Conservation (phyloP, 495 filamentous ascomycete genomes). For the Baudoinia panamericana region DNA sequence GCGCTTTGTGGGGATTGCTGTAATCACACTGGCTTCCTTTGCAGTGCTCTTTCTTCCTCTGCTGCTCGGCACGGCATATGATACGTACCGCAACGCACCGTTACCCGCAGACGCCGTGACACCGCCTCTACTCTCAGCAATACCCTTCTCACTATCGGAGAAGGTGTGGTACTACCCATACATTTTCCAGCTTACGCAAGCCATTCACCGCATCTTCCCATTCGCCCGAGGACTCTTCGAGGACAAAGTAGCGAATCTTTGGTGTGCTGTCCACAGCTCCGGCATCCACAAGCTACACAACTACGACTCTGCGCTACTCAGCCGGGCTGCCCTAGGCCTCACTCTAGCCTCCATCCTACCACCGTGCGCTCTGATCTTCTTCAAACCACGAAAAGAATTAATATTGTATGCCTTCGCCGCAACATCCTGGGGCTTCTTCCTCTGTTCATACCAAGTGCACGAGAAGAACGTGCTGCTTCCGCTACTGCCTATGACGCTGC, state of each 20-base stretch:
- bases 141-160: slow-evolving; percentile 47
- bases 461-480: slow-evolving; percentile 92
- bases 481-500: slow-evolving; percentile 77
- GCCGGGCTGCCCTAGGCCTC: slow-evolving; percentile 60
- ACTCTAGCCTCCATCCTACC: slow-evolving; percentile 65
- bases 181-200: slow-evolving; percentile 64
- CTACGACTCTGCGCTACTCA: slow-evolving; percentile 45
- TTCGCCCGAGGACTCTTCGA: slow-evolving; percentile 91
- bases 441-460: slow-evolving; percentile 95
- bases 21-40: slow-evolving; percentile 61
- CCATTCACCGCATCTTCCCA: slow-evolving; percentile 80
- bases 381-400: slow-evolving; percentile 60
- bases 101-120: slow-evolving; percentile 36
- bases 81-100: slow-evolving; percentile 41
- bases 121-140: slow-evolving; percentile 40
- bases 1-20: slow-evolving; percentile 60
- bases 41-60: slow-evolving; percentile 61
- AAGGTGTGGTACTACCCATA: slow-evolving; percentile 55
- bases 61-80: slow-evolving; percentile 48
- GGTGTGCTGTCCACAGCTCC: slow-evolving; percentile 75
- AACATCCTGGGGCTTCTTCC: slow-evolving; percentile 90
- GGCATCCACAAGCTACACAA: slow-evolving; percentile 64
- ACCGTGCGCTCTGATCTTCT: slow-evolving; percentile 65
- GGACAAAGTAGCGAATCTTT: slow-evolving; percentile 96
- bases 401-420: slow-evolving; percentile 66